These are phyloP conservation scores for Leccinum huronense DNA, from an alignment of 1,284 basidiomycete genomes.

Conservation along the genomic window DNA sequence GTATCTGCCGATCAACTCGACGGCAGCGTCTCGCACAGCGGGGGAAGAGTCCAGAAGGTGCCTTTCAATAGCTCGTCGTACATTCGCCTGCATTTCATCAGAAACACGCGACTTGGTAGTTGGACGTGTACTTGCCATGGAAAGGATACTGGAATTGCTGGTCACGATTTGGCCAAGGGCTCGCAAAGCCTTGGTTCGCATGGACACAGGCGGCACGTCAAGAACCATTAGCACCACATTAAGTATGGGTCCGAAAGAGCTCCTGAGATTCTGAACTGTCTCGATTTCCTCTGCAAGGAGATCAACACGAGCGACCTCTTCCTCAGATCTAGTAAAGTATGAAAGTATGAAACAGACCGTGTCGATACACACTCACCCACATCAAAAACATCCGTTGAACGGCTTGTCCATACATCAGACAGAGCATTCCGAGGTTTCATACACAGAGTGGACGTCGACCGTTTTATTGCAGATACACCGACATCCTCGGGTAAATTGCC, in stretches of 20 bases:
- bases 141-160: constrained; percentile 83
- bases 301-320: constrained; percentile 66
- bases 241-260: constrained; percentile 79
- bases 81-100: constrained; percentile 53
- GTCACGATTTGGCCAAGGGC: constrained; percentile 84
- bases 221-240: constrained; percentile 73
- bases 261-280: constrained; percentile 67
- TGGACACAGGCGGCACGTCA: constrained; percentile 79
- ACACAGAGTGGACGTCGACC: constrained; percentile 48
- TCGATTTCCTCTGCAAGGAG: constrained; percentile 73
- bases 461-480: constrained; percentile 25
- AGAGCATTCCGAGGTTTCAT: constrained; percentile 58
- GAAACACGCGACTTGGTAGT: not conserved
- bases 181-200: constrained; percentile 87
- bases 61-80: constrained; percentile 81
- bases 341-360: not conserved
- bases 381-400: constrained; percentile 68
- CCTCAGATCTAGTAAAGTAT: constrained; percentile 50
- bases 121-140: constrained; percentile 50
- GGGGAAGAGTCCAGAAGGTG: constrained; percentile 89
- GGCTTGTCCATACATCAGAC: constrained; percentile 66
- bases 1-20: constrained; percentile 94
- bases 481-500: constrained; percentile 38
- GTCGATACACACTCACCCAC: constrained; percentile 50
- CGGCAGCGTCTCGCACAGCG: constrained; percentile 92